Percentiles rank a stretch among this genome's conserved stretches.
phyloP scores from a whole-genome alignment of 192 early-diverging fungal genomes.

The Helicostylum pulchrum region DNA sequence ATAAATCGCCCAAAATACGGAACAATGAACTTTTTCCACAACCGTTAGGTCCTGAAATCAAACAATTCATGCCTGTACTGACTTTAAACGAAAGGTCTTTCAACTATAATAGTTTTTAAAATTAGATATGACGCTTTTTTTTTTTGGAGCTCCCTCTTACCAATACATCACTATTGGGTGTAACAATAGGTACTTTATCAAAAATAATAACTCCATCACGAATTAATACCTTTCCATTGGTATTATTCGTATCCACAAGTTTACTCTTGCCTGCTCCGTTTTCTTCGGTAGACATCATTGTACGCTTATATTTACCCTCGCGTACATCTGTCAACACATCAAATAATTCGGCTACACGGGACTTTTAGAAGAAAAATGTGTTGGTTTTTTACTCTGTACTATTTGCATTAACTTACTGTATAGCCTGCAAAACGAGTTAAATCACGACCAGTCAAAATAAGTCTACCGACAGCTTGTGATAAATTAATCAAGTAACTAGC shows the following conservation, averaged over 20 bases:
- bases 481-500: conserved; percentile 61
- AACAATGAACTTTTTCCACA: conserved; percentile 61
- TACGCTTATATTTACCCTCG: conserved; percentile 50
- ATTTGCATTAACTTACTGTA: conserved; percentile 33
- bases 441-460: conserved; percentile 64
- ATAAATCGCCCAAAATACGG: conserved; percentile 62
- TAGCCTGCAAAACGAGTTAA: conserved; percentile 63
- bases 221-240: conserved; percentile 50
- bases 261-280: conserved; percentile 32
- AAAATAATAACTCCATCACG: conserved; percentile 62
- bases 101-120: conserved; percentile 42
- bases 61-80: conserved; percentile 66
- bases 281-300: conserved; percentile 45
- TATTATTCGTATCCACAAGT: conserved; percentile 42
- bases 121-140: background rate
- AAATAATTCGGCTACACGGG: conserved; percentile 57
- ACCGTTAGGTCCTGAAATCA: conserved; percentile 68
- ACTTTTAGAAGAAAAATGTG: conserved; percentile 16
- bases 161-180: conserved; percentile 68
- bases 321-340: conserved; percentile 55
- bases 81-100: conserved; percentile 71
- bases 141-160: conserved; percentile 12
- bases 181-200: conserved; percentile 72
- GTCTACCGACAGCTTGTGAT: conserved; percentile 59
- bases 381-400: background rate